Evolutionary conservation across 345 rosid genomes (phyloP), one percentile per base, ranked within the genome.

Genomic region (Clarkia xantiana): DNA sequence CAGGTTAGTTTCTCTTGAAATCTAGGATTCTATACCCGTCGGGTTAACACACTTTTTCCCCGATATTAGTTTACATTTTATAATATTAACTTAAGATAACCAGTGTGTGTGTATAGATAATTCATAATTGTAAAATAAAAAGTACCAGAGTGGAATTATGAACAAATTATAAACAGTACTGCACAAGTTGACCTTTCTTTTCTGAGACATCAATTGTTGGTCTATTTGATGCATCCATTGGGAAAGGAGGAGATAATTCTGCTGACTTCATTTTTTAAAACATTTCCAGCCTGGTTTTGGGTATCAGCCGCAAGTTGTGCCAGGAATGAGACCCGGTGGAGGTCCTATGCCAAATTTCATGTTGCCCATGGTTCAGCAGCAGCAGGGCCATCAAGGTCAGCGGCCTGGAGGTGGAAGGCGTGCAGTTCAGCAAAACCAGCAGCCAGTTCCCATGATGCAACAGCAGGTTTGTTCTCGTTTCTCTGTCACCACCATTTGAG

Each of bases 241-340:
- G 25, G 20, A 18, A 14, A 44, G 6, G 10, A 14, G 3, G 14
- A 0, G 0, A 1, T n/a, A 4, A 1, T 44, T 10, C 18, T 14
- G 18, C 3, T 44, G 7, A 14, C 39, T 4, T 39, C 18, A 8
- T 12, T 23, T 14, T 25, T 25, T 48, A 1, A 18, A 18, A 11
- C n/a, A n/a, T n/a, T 36, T n/a, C 14, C 45, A 80, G 82, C 79
- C 85, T 64, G 79, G 94, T 20, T 83, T 80, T 72, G 88, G 94
- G 29, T 83, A 80, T 65, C 94, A 78, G 67, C 94, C 78, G 61
- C 94, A 80, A 59, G 85, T 83, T 52, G 77, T 77, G 63, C 82
- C 88, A 18, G 94, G 85, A 48, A 80, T 80, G 82, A 68, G 94
- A 63, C 88, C 94, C 40, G 85, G 81, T 43, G 82, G 76, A 6